Evolutionary conservation across 345 rosid genomes (phyloP).

Genomic region (Dipteronia dyeriana): DNA sequence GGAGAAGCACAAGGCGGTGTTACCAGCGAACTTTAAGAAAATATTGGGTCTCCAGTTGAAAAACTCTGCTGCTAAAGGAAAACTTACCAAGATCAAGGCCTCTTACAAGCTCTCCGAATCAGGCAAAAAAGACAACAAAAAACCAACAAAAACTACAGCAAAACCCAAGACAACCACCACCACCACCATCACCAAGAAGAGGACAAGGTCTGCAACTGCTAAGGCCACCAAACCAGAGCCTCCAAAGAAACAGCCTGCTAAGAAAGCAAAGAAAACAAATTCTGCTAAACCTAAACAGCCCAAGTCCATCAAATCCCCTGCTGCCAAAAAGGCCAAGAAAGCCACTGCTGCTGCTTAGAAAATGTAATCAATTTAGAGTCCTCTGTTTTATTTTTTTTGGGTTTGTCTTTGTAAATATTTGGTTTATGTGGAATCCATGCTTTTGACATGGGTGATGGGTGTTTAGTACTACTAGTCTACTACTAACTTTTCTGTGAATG

Average conservation of each 20-base stretch:
- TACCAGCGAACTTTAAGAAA: conserved; percentile 71
- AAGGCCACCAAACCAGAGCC: conserved; percentile 33
- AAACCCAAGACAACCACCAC: background rate
- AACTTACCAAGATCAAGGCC: conserved; percentile 76
- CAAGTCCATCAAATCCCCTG: conserved; percentile 43
- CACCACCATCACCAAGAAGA: background rate
- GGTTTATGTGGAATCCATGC: background rate
- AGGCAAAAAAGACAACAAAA: conserved; percentile 21
- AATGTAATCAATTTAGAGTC: background rate
- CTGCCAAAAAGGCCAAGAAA: conserved; percentile 48
- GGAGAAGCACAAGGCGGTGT: conserved; percentile 64
- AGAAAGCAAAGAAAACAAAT: conserved; percentile 36
- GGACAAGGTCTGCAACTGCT: conserved; percentile 23
- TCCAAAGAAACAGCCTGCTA: conserved; percentile 19
- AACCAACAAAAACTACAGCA: background rate
- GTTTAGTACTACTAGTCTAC: background rate
- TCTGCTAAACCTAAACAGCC: conserved; percentile 50
- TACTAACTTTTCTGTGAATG: no score
- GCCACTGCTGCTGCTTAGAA: conserved; percentile 35
- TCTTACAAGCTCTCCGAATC: conserved; percentile 69
- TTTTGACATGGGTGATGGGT: background rate
- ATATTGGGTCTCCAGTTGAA: conserved; percentile 64
- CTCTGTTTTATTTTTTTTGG: background rate
- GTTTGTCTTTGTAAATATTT: background rate
- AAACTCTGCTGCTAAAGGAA: conserved; percentile 64